These are phyloP conservation scores for Fusarium piperis DNA, from an alignment of 2,329 filamentous ascomycete species.

Conservation along the genomic window DNA sequence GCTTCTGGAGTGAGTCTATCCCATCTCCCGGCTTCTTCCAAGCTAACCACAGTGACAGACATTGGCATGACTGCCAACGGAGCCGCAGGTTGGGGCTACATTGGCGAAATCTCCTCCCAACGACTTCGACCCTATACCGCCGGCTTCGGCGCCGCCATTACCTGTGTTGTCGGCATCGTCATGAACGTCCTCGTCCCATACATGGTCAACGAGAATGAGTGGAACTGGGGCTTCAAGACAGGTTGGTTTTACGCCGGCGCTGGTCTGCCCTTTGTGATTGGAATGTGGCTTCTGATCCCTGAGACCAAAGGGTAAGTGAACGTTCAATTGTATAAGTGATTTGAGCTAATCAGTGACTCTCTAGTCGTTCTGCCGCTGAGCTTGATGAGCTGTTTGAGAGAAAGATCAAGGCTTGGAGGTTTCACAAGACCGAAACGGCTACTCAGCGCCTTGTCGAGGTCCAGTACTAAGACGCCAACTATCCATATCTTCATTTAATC, in stretches of 20 bases:
- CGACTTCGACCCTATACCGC: not conserved
- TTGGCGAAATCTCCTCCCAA: not conserved
- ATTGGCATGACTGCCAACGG: not conserved
- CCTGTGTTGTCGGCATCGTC: not conserved
- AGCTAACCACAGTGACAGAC: not conserved
- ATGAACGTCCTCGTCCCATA: not conserved
- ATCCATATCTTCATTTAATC: too few species aligned
- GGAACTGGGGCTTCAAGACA: not conserved
- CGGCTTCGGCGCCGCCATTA: not conserved
- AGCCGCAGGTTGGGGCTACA: not conserved
- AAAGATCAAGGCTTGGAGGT: conserved; percentile 17
- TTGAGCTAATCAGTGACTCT: rapidly evolving
- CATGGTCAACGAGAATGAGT: not conserved
- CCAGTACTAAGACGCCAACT: not conserved
- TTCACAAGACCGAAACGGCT: conserved; percentile 9
- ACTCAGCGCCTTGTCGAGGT: not conserved
- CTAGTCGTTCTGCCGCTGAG: not conserved
- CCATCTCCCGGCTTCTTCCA: rapidly evolving
- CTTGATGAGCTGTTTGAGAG: conserved; percentile 41
- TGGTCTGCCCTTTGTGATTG: not conserved
- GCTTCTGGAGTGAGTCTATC: not conserved
- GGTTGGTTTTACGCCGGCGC: not conserved
- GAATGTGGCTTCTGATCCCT: not conserved
- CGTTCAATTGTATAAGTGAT: rapidly evolving
- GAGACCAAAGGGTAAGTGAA: not conserved